Base-by-base conservation (phyloP, 2,329 filamentous ascomycete species). In the Tolypocladium paradoxum region DNA sequence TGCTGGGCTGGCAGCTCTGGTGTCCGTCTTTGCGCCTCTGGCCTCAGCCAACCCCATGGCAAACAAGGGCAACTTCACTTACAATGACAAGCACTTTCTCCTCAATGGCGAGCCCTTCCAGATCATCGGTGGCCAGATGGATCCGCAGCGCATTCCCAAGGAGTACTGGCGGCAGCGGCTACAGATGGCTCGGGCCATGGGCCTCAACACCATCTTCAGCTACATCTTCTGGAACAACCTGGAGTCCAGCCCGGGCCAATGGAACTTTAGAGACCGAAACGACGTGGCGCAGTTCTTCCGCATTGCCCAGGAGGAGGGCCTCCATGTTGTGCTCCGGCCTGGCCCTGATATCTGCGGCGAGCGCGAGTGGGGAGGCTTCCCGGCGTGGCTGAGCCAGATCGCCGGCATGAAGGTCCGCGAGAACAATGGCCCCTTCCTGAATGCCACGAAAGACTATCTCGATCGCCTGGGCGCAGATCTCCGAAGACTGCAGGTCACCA, bases 121-220 rank as follows among this genome's bases (percentile, higher is more conserved):
- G 36, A 74, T 76, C 48, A 71, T 76, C 53, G 73, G 74, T 1
- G 74, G 74, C 2, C 73, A 77, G 59, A 76, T 77, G 67, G 74
- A 77, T 53, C 73, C 73, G 1, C 76, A 78, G 55, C 70, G 75
- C 14, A 72, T 78, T 37, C 76, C 74, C 0, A 65, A 64, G 5
- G 58, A 67, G 31, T 76, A 76, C 59, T 78, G 75, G 75, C 60
- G 65, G 18, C 70, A 77, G 46, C 68, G 76, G 11, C 76, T 84
- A 60, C 88, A 92, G 70, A 93, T 91, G 70, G 88, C 87, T 36
- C 86, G 84, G 68, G 88, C 88, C 20, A 92, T 95, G 89, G 88
- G 89, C 53, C 72, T 92, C 49, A 77, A 82, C 55, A 76, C 82
- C 54, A 83, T 93, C 62, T 76, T 78, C 56, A 70, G 68, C 40